A percentile compares a stretch with the other conserved stretches of the same genome.
These are phyloP conservation scores for Kalaharituber pfeilii DNA, from an alignment of 2,329 filamentous ascomycete genomes.

Conservation along the genomic window DNA sequence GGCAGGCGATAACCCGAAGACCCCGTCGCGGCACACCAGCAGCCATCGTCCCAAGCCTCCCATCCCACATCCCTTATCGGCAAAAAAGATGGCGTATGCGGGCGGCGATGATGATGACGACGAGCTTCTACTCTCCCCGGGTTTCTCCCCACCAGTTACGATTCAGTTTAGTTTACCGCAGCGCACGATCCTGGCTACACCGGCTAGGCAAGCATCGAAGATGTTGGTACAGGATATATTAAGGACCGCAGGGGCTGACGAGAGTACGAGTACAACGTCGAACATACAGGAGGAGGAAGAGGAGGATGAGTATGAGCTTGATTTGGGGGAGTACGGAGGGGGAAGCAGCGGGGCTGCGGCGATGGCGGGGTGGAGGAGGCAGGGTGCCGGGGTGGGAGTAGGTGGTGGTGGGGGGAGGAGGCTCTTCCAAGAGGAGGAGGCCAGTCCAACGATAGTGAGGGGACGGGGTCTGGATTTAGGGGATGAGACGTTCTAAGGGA, in stretches of 20 bases:
- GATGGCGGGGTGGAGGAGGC: not conserved
- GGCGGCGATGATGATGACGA: constrained; percentile 37
- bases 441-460: not conserved
- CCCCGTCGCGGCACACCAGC: constrained; percentile 8
- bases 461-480: not conserved
- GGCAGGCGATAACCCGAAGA: not conserved
- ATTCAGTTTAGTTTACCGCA: constrained; percentile 71
- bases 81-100: not conserved
- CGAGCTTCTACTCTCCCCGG: constrained; percentile 41
- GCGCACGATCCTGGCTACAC: constrained; percentile 61
- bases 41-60: not conserved
- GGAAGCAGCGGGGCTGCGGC: not conserved
- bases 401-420: not conserved
- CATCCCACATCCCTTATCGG: constrained; percentile 6
- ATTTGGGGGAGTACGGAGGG: not conserved
- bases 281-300: not conserved
- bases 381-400: not conserved
- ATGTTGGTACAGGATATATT: constrained; percentile 68
- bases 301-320: not conserved
- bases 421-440: not conserved
- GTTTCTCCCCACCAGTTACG: constrained; percentile 82
- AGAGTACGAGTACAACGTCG: constrained; percentile 17
- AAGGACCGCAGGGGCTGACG: constrained; percentile 51
- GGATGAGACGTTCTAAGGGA: not conserved
- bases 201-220: constrained; percentile 66